A percentile compares a stretch with the other conserved stretches of the same genome.
Conservation (phyloP, 768 basidiomycete genomes). For the Podaxis sp. region DNA sequence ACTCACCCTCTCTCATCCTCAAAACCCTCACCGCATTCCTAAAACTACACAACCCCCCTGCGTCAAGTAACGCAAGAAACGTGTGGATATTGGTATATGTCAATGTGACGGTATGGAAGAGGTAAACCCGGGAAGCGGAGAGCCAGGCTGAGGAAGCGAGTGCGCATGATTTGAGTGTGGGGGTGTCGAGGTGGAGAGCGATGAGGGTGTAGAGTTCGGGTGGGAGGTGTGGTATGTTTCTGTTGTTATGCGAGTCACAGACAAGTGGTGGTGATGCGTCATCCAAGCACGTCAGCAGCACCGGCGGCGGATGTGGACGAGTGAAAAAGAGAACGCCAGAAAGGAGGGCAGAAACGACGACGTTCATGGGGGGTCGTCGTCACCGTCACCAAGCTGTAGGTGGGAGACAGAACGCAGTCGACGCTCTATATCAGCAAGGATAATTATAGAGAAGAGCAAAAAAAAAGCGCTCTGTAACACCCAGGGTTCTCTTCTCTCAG, state of each 20-base stretch:
- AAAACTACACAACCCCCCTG: neutral
- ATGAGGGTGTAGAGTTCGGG: conserved; percentile 6
- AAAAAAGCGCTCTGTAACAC: no score
- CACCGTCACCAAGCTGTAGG: neutral
- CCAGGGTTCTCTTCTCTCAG: neutral
- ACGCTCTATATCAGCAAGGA: neutral
- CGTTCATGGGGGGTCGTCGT: neutral
- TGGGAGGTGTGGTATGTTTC: neutral
- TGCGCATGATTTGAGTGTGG: neutral
- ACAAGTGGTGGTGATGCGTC: no score
- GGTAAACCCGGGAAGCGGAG: neutral
- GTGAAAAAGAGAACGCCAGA: neutral
- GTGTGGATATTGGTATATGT: neutral
- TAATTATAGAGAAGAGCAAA: neutral
- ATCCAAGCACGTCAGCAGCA: neutral
- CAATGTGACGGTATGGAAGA: neutral
- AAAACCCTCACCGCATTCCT: neutral
- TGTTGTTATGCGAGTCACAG: neutral
- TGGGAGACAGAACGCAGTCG: neutral
- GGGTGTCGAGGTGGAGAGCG: neutral
- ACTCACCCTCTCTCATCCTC: conserved; percentile 8
- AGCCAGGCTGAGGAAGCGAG: conserved; percentile 2
- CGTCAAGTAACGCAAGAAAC: neutral
- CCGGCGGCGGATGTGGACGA: neutral
- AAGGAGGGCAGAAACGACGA: neutral